A percentile compares a stretch with the other conserved stretches of the same genome.
Conservation (phyloP, 768 basidiomycete species). For the Leucocoprinus leucothites region DNA sequence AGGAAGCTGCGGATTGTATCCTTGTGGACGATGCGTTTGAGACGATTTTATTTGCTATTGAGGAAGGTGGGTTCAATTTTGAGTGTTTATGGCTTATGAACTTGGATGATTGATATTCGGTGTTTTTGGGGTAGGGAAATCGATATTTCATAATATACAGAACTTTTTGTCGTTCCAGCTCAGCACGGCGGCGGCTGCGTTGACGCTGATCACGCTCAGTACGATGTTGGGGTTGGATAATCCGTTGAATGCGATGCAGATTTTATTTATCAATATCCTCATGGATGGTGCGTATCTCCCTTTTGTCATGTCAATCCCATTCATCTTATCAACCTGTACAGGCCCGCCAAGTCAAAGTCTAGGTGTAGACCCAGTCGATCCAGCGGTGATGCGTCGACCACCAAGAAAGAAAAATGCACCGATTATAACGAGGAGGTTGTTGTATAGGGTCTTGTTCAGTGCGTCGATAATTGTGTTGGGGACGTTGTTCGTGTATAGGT, state of each 20-base stretch:
- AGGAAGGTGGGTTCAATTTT: constrained; percentile 63
- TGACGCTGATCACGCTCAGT: constrained; percentile 92
- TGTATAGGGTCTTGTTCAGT: constrained; percentile 86
- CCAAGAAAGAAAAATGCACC: constrained; percentile 92
- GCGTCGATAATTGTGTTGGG: constrained; percentile 90
- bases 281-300: constrained; percentile 76
- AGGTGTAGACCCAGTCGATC: constrained; percentile 95
- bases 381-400: constrained; percentile 86
- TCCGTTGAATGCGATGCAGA: constrained; percentile 97
- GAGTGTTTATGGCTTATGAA: constrained; percentile 12
- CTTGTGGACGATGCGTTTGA: constrained; percentile 97
- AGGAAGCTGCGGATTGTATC: constrained; percentile 96
- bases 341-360: constrained; percentile 94
- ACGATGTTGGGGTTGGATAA: constrained; percentile 88
- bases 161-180: constrained; percentile 97
- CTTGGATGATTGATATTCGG: background rate
- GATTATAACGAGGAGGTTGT: constrained; percentile 72
- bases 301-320: background rate
- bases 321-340: constrained; percentile 22
- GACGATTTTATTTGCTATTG: constrained; percentile 90
- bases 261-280: constrained; percentile 97
- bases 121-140: constrained; percentile 60
- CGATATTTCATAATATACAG: constrained; percentile 98
- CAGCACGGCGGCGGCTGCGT: constrained; percentile 93
- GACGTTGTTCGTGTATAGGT: constrained; percentile 82